Evolutionary conservation across 208 protist genomes (phyloP), one percentile per base, ranked within the genome.

Genomic region (Blastocrithidia nonstop): DNA sequence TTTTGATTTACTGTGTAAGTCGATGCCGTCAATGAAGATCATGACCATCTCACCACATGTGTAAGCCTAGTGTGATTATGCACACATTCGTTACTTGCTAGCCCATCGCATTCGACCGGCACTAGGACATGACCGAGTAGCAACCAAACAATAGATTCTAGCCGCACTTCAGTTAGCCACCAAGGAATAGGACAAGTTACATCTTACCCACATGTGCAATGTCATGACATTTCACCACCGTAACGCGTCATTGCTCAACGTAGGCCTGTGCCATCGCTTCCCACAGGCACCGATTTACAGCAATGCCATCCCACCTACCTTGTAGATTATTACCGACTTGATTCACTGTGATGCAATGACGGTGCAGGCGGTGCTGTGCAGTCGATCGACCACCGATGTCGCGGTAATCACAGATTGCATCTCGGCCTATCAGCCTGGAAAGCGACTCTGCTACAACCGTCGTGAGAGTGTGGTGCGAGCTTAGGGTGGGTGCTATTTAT

Each of bases 321-420:
- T 83, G 26, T 68, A 83, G 50, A 69, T 83, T 26, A 83, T 83
- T 32, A 57, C 27, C 3, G 74, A 83, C 24, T 62, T 83, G 24
- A 56, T 78, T 33, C 74, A 83, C 55, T 50, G 66, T 6, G 66
- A 83, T 37, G 52, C 69, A 21, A 47, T 78, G 9, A 58, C 63
- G 31, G 45, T 83, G 23, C 74, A 83, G 50, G 61, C 62, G 5
- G 42, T 71, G 22, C 46, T 83, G 20, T 44, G 32, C 16, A 50
- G 65, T 9, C 61, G 74, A n/a, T 46, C 54, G 9, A 48, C 58
- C 8, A 50, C 60, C n/a, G 66, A 78, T 24, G 42, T 83, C 17
- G 68, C 74, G 2, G 25, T 78, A n/a, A 78, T 83, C 50, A 70
- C 69, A 0, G 74, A 83, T 52, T 78, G 74, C 45, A 83, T 83